These are phyloP conservation scores for Morella rubra DNA, from an alignment of 306 rosid genomes.

Conservation along the genomic window DNA sequence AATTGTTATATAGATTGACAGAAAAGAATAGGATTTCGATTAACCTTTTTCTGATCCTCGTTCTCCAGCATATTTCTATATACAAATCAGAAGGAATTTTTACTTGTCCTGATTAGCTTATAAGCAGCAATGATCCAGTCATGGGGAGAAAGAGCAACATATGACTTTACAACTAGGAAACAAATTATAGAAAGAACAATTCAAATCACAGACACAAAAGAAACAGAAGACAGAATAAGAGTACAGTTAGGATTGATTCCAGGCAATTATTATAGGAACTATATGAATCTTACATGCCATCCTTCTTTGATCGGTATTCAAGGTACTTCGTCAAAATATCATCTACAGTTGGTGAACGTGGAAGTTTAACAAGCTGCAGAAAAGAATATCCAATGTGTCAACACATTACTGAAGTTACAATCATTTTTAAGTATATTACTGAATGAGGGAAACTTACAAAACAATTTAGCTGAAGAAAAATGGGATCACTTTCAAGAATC, in stretches of 20 bases:
- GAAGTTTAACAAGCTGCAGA: conserved; percentile 89
- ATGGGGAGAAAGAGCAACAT: too few relatives aligned
- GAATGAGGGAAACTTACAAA: too few relatives aligned
- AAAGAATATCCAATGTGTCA: conserved; percentile 27
- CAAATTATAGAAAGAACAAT: conserved; percentile 9
- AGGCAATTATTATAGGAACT: conserved; percentile 6
- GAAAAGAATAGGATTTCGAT: neutral
- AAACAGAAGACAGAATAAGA: conserved; percentile 23
- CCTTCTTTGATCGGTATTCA: conserved; percentile 86
- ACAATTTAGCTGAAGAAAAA: too few relatives aligned
- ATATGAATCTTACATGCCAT: conserved; percentile 66
- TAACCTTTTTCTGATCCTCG: neutral
- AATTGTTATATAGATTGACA: neutral
- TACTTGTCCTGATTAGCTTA: neutral
- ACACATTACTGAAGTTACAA: conserved; percentile 7
- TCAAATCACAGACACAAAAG: conserved; percentile 15
- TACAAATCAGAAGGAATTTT: neutral
- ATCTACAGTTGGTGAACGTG: conserved; percentile 93
- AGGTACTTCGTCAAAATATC: conserved; percentile 82
- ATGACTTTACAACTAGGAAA: neutral
- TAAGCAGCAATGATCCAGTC: neutral
- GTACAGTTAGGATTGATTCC: conserved; percentile 10
- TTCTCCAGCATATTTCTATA: neutral
- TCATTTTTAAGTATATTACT: too few relatives aligned
- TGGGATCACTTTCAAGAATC: too few relatives aligned